A percentile compares a stretch with the other conserved stretches of the same genome.
Conservation (phyloP, 768 basidiomycete species). For the Ramaria rubella region DNA sequence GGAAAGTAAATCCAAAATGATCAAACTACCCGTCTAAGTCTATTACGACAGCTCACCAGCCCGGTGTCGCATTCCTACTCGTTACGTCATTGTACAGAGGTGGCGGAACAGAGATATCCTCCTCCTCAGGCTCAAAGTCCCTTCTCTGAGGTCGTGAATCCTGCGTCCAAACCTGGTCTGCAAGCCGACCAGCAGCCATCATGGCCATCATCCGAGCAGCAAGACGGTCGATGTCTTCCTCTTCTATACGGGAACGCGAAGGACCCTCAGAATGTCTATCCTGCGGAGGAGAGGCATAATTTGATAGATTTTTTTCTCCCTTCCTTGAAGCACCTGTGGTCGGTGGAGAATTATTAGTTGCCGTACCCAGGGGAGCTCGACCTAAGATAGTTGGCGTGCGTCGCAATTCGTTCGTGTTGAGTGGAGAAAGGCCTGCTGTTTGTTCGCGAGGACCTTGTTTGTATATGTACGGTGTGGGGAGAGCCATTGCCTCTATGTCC, state of each 20-base stretch:
- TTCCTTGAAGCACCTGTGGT: not conserved
- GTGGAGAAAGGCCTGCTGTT: not conserved
- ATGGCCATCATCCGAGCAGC: slow-evolving; percentile 9
- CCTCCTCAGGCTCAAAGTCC: not conserved
- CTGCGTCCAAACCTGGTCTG: slow-evolving; percentile 5
- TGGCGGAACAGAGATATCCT: slow-evolving; percentile 1
- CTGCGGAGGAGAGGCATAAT: not conserved
- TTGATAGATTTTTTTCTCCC: slow-evolving; percentile 5
- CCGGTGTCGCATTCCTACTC: no score
- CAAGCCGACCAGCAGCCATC: slow-evolving; percentile 8
- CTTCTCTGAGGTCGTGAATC: not conserved
- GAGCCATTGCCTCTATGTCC: not conserved
- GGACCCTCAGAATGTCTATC: not conserved
- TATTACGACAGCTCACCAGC: no score
- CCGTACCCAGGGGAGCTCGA: not conserved
- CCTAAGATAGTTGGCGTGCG: not conserved
- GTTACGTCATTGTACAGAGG: slow-evolving; percentile 3
- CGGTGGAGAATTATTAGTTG: not conserved
- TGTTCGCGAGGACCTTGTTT: not conserved
- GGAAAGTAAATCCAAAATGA: no score
- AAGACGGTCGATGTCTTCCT: slow-evolving; percentile 9
- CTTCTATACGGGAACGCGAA: not conserved
- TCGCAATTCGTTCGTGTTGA: not conserved
- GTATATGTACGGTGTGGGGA: slow-evolving; percentile 7
- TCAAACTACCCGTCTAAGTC: no score